Percentiles rank a stretch among this genome's conserved stretches.
Evolutionary conservation across 169 alveolate genomes (phyloP).

Genomic region (Plasmodium blacklocki): DNA sequence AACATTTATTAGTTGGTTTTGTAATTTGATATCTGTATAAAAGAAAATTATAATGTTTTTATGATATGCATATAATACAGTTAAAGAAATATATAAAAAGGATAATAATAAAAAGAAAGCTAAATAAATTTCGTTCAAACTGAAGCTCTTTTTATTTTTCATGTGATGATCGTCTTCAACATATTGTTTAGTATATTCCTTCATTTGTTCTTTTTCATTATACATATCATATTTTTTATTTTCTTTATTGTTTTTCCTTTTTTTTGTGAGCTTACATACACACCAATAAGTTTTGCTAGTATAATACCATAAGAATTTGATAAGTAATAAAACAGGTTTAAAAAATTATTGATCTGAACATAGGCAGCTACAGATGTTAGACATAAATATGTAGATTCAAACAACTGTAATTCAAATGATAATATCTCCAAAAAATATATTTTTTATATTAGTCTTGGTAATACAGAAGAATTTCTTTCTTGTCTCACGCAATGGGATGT

Average conservation of each 20-base stretch:
- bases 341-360: constrained; percentile 17
- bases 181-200: no score
- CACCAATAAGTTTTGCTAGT: constrained; percentile 8
- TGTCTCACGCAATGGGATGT: constrained; percentile 8
- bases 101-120: constrained; percentile 14
- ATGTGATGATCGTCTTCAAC: no score
- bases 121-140: neutral
- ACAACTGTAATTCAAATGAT: constrained; percentile 28
- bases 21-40: constrained; percentile 9
- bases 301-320: constrained; percentile 47
- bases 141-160: neutral
- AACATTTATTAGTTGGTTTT: neutral
- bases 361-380: constrained; percentile 24
- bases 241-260: neutral
- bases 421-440: constrained; percentile 36
- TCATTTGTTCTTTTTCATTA: no score
- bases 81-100: constrained; percentile 9
- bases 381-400: constrained; percentile 46
- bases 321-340: constrained; percentile 18
- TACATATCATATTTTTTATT: no score
- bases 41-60: constrained; percentile 23
- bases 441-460: constrained; percentile 22
- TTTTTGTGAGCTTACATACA: constrained; percentile 14
- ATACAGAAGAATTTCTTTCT: constrained; percentile 2
- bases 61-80: constrained; percentile 1